Conservation (phyloP, 306 rosid species). For the Dalbergia oliveri region DNA sequence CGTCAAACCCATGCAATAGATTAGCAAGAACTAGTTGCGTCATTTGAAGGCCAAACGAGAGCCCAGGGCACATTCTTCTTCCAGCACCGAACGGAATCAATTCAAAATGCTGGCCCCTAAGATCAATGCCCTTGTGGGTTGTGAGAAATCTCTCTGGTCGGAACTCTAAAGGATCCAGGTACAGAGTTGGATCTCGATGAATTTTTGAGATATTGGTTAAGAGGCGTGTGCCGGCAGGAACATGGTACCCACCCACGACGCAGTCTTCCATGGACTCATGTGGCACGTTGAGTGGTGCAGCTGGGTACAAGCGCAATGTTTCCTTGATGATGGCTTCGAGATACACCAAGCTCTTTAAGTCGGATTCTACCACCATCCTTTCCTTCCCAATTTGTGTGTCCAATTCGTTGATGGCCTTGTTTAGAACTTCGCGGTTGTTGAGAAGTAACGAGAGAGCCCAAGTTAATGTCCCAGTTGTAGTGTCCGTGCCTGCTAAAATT, state of each 20-base stretch:
- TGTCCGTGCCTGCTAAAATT: slow-evolving; percentile 25
- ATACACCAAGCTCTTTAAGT: slow-evolving; percentile 45
- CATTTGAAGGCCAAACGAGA: not conserved
- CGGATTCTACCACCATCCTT: slow-evolving; percentile 40
- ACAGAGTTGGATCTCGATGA: slow-evolving; percentile 5
- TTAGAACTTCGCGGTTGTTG: slow-evolving; percentile 26
- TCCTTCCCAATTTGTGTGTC: slow-evolving; percentile 16
- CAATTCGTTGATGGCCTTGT: slow-evolving; percentile 38
- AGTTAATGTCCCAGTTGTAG: slow-evolving; percentile 31
- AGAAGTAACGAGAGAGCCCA: slow-evolving; percentile 42
- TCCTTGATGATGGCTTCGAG: slow-evolving; percentile 45
- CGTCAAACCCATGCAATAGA: not conserved
- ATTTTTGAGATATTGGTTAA: slow-evolving; percentile 49
- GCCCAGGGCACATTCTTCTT: not conserved
- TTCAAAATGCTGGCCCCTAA: not conserved
- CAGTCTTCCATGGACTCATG: slow-evolving; percentile 50
- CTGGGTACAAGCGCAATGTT: slow-evolving; percentile 52
- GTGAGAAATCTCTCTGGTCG: not conserved
- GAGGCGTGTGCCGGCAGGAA: slow-evolving; percentile 49
- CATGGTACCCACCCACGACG: slow-evolving; percentile 47
- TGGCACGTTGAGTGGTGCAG: slow-evolving; percentile 44
- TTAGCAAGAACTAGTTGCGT: not conserved
- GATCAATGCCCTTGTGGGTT: not conserved
- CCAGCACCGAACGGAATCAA: not conserved
- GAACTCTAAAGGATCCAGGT: not conserved